A percentile compares a stretch with the other conserved stretches of the same genome.
Conservation (phyloP, 495 filamentous ascomycete genomes). For the Hypoxylon perforatum region DNA sequence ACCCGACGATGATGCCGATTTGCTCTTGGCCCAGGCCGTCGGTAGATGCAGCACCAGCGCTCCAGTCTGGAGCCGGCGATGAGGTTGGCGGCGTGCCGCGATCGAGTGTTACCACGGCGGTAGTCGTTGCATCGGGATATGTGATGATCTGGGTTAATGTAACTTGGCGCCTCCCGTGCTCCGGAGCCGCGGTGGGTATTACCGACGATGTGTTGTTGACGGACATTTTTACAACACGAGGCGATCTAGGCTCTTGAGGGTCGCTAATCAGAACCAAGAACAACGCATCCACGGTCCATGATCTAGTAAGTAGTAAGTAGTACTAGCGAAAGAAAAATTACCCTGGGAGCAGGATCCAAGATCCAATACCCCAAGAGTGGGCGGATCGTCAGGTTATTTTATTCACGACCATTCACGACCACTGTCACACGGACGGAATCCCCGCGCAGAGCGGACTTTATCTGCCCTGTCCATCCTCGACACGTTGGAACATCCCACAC, state of each 20-base stretch:
- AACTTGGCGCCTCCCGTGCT: constrained; percentile 31
- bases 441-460: constrained; percentile 22
- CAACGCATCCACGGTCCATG: background rate
- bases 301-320: constrained; percentile 21
- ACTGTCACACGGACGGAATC: constrained; percentile 33
- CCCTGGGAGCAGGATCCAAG: constrained; percentile 17
- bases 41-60: constrained; percentile 28
- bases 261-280: constrained; percentile 28
- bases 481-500: constrained; percentile 36
- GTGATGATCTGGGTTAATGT: constrained; percentile 45
- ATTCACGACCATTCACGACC: constrained; percentile 35
- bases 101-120: constrained; percentile 43
- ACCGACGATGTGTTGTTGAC: constrained; percentile 13
- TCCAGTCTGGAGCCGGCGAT: constrained; percentile 21
- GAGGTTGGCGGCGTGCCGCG: constrained; percentile 33
- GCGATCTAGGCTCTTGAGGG: constrained; percentile 4
- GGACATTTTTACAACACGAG: constrained; percentile 18
- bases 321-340: too few relatives aligned
- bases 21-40: constrained; percentile 27
- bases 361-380: too few relatives aligned
- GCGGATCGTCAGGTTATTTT: constrained; percentile 39
- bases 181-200: constrained; percentile 8
- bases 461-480: constrained; percentile 27
- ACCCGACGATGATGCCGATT: constrained; percentile 44
- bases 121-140: constrained; percentile 41